phyloP scores from a whole-genome alignment of 2,329 filamentous ascomycete genomes.

The Hypoxylon sp. region DNA sequence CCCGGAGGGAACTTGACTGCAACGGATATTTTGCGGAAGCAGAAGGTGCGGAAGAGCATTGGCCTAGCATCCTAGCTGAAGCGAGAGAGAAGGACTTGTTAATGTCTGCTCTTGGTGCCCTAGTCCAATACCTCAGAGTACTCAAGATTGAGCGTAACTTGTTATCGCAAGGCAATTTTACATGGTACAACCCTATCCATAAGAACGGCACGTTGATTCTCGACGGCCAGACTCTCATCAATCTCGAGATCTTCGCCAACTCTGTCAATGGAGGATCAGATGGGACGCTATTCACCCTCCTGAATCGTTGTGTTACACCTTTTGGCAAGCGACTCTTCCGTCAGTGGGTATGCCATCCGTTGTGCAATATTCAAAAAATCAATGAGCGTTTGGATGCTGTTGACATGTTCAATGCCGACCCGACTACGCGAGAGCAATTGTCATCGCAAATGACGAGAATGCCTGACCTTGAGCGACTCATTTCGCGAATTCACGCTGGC shows the following conservation, averaged over 20 bases:
- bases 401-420: constrained; percentile 89
- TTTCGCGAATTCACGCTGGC: constrained; percentile 93
- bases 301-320: constrained; percentile 95
- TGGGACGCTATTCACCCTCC: constrained; percentile 88
- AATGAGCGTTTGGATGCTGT: constrained; percentile 93
- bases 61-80: constrained; percentile 81
- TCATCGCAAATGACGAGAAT: constrained; percentile 89
- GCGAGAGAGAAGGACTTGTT: constrained; percentile 82
- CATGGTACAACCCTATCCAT: constrained; percentile 90
- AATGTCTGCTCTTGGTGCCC: constrained; percentile 91
- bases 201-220: constrained; percentile 92
- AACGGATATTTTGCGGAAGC: constrained; percentile 81
- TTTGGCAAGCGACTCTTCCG: constrained; percentile 97
- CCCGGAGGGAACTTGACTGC: constrained; percentile 83
- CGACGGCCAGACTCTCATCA: constrained; percentile 96
- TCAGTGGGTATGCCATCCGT: constrained; percentile 96
- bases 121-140: constrained; percentile 86
- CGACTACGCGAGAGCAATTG: constrained; percentile 85
- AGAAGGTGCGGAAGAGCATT: constrained; percentile 66
- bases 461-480: constrained; percentile 92
- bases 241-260: constrained; percentile 97
- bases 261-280: constrained; percentile 86
- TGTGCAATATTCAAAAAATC: constrained; percentile 88
- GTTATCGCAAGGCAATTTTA: constrained; percentile 90
- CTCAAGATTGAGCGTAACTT: constrained; percentile 91